Evolutionary conservation across 2,329 filamentous ascomycete species (phyloP), one percentile per base, ranked within the genome.

Genomic region (Ceratocystiopsis brevicomis): DNA sequence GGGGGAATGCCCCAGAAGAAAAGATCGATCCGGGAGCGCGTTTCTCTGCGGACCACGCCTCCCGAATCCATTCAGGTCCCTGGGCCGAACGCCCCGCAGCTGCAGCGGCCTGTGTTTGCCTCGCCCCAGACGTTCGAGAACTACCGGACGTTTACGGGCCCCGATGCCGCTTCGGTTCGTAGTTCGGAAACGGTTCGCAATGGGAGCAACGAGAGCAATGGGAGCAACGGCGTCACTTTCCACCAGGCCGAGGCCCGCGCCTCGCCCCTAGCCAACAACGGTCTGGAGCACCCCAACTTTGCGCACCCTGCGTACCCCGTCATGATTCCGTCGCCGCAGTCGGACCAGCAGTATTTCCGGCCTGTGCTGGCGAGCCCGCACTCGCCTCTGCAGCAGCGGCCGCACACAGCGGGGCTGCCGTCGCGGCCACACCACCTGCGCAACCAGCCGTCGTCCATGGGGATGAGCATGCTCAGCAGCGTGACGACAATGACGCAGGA

Each of bases 321-420:
- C 10, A 47, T 63, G 2, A 56, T 68, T 18, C 64, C 65, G 1
- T 69, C 66, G 4, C 69, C 69, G 3, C 60, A 61, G 16, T 71
- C 68, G 0, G 69, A 73, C 17, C 61, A 64, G 43, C 73, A 77
- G 48, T 69, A 65, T 50, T 78, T 76, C 56, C 69, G 68, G 12
- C 74, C 75, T 0, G 73, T 78, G 2, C 68, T 68, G 38, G 74
- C 74, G 14, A 76, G 68, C 38, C 74, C 74, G 4, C 69, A 78
- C 50, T 78, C 74, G 6, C 74, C 75, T 13, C 58, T 78, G 1
- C 74, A 78, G 54, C 72, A 71, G 53, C 60, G 66, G 32, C 71
- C 68, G 25, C 72, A 70, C 57, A 78, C 66, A 16, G 63, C 71
- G 2, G 66, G 63, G 30, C 57, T 58, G 40, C 51, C 47, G 47